Evolutionary conservation across 345 rosid species (phyloP), one percentile per base, ranked within the genome.

Genomic region (Citrus unshiu): DNA sequence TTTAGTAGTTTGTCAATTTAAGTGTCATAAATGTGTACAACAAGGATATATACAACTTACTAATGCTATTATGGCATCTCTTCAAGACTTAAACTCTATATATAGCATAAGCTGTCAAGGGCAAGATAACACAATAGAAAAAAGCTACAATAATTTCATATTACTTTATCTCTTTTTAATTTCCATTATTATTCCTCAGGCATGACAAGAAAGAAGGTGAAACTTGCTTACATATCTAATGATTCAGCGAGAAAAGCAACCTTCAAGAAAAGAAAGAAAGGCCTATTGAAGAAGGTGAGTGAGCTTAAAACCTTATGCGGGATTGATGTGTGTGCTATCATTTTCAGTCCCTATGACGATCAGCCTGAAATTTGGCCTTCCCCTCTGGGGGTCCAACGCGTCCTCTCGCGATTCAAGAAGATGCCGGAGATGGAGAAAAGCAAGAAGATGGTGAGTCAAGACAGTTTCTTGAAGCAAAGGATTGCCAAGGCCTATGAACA

Each of bases 171-270:
- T 18, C 16, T 54, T 54, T 22, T 54, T 54, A 54, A 54, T 54
- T 27, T 75, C 46, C 39, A 18, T 54, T 54, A 54, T 54, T 54
- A 63, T 60, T 25, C 46, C 34, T 29, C 25, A 64, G 25, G 65
- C 75, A 88, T 91, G 95, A 85, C 92, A 2, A 91, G 93, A 80
- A 80, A 78, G 79, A 92, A 87, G 78, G 91, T 91, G 83, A 88
- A 87, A 70, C 76, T 92, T 40, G 76, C 84, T 4, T 87, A 59
- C 66, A 90, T 92, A 9, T 21, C 68, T 40, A 86, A 85, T 27
- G 91, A 91, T 27, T 43, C 88, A 1, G 71, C 87, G 30, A 88
- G 93, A 56, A 91, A 83, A 71, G 88, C 89, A 54, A 89, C 95
- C 6, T 88, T 66, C 82, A 92, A 86, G 87, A 92, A 91, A 75